phyloP scores from a whole-genome alignment of 306 rosid species.

The Gastrolobium bilobum region DNA sequence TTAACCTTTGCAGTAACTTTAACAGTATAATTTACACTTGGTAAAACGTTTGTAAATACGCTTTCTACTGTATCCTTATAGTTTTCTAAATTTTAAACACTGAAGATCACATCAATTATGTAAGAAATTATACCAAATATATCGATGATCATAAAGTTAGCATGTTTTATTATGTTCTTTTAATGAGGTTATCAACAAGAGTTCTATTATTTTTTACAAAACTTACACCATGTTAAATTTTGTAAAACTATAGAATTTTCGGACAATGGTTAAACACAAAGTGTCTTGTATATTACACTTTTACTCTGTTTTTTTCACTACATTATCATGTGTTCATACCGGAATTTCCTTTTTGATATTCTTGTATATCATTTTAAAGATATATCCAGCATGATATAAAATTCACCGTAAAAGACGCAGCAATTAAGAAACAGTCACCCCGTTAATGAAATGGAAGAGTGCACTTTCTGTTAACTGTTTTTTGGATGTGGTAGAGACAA shows the following conservation, averaged over 20 bases:
- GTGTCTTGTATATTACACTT: background rate
- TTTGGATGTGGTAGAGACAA: conserved; percentile 30
- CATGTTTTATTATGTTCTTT: too few species aligned
- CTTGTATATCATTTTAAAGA: background rate
- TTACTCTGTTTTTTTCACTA: too few species aligned
- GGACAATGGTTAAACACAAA: background rate
- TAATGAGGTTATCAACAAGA: background rate
- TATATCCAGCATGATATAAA: background rate
- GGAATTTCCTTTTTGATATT: background rate
- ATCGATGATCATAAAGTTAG: background rate
- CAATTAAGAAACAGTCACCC: conserved; percentile 19
- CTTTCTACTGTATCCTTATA: background rate
- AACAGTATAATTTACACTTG: background rate
- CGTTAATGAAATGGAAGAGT: conserved; percentile 31
- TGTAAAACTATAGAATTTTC: too few species aligned
- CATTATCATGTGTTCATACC: too few species aligned
- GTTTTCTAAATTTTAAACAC: too few species aligned
- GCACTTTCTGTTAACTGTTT: background rate
- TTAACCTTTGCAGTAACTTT: background rate
- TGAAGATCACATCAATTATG: background rate
- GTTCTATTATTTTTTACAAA: background rate
- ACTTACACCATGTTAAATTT: too few species aligned
- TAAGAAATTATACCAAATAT: too few species aligned
- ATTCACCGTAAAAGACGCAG: conserved; percentile 8
- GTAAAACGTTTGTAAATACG: background rate